Evolutionary conservation across 345 rosid species (phyloP), one percentile per base, ranked within the genome.

Genomic region (Citrus unshiu): DNA sequence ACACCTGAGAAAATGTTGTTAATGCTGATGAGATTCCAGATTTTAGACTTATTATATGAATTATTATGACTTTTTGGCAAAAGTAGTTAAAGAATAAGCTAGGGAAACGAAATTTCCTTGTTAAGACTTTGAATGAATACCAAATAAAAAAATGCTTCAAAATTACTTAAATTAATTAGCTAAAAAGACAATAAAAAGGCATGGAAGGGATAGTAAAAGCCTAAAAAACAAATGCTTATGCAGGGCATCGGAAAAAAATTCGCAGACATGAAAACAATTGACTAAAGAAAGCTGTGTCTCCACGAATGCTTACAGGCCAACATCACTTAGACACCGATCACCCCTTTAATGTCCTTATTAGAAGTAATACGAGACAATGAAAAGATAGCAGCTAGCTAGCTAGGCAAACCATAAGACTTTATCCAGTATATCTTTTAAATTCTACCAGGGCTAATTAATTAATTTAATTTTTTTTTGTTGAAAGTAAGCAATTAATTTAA

Each of bases 221-320:
- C 70, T 51, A 25, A 25, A 34, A 51, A 3, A 32, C 46, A 46
- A 78, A 73, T 21, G 22, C 21, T 54, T 18, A 54, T 16, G 58
- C 58, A 6, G 67, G 80, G 68, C 70, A 61, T 27, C 13, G 66
- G 70, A 69, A 78, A 54, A 74, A 73, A 66, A 21, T 7, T 49
- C 60, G 68, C 75, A 80, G 84, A 87, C 90, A 82, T 68, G 83
- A 81, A 78, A 79, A 75, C 46, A 77, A 56, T 58, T 83, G 88
- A 85, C 78, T 82, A 10, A 10, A 62, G 81, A 78, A 77, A 61
- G 72, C 10, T 5, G 51, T 82, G 75, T 80, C 83, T 68, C 72
- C 7, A 77, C 25, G 54, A 57, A 24, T 56, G 54, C 49, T 60
- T 40, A 57, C 73, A 83, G 59, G 70, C 68, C 62, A 76, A 81